Percentiles rank a stretch among this genome's conserved stretches.
Evolutionary conservation across 2,329 filamentous ascomycete genomes (phyloP).

Genomic region (Aspergillus fructus): DNA sequence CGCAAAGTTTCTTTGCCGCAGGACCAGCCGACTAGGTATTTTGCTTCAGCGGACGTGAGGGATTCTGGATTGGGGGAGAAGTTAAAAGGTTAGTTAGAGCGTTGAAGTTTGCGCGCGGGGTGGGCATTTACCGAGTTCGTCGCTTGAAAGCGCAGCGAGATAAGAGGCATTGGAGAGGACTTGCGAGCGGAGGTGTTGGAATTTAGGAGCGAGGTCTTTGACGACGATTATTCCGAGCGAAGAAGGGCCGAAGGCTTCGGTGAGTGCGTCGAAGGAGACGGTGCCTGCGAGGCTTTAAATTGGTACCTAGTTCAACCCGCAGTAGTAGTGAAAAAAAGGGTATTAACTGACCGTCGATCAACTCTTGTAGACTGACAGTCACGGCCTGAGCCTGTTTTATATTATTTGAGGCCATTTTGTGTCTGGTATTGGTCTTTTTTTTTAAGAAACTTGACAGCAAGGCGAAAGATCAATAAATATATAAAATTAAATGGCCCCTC

Average conservation of each 20-base stretch:
- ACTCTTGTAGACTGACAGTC: conserved; percentile 49
- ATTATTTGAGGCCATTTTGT: conserved; percentile 21
- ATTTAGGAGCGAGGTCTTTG: conserved; percentile 73
- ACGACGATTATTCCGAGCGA: conserved; percentile 94
- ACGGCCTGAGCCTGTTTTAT: conserved; percentile 40
- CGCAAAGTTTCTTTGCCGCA: conserved; percentile 64
- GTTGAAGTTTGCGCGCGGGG: background rate
- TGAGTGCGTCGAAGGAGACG: conserved; percentile 45
- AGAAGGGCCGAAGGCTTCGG: conserved; percentile 79
- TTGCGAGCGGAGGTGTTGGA: conserved; percentile 67
- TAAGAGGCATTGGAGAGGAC: conserved; percentile 87
- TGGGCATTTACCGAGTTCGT: conserved; percentile 63
- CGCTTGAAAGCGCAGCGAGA: conserved; percentile 73
- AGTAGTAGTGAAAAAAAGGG: background rate
- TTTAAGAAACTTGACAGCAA: background rate
- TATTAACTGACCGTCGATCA: conserved; percentile 43
- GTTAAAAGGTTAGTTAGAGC: background rate
- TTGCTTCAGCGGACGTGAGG: conserved; percentile 47
- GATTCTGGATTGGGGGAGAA: conserved; percentile 28
- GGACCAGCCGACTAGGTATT: conserved; percentile 65
- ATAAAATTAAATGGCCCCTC: conserved; percentile 1
- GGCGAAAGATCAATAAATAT: background rate
- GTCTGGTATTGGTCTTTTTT: background rate
- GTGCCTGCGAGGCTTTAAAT: conserved; percentile 26
- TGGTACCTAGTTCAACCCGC: no score